Base-by-base conservation (phyloP, 1,284 basidiomycete genomes). In the Afroboletus lepidellus region DNA sequence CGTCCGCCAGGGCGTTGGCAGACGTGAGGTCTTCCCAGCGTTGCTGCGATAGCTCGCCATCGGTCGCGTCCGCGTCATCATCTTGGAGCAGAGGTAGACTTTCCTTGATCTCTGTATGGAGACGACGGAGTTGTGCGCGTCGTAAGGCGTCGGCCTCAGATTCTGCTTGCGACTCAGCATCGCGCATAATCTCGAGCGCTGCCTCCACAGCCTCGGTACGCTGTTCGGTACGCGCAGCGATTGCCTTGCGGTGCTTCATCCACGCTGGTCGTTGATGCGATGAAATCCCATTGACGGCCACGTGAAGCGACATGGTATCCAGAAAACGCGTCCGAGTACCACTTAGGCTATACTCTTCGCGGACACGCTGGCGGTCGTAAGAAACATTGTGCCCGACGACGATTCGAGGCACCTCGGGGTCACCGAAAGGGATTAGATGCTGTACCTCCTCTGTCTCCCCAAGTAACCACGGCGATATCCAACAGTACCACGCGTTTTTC, bases 321-420 rank as follows among this genome's bases (percentile, higher is more conserved):
- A 98, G 72, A 69, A 92, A 99, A 2, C 96, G 84, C 21, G 83
- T 95, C 41, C 79, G 71, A 0, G 90, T 90, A 0, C 80, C 77
- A 1, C 76, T 64, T 6, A 98, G 69, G 50, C 74, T 74, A 67
- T 99, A 98, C 68, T 99, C 97, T 58, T 98, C 92, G 21, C 74
- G 68, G 15, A 97, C 77, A 15, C 94, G 80, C 8, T 84, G 88
- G 9, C 96, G 84, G 69, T 99, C 97, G 69, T 94, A 99, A 2
- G 94, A 91, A 25, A 98, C 89, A 65, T 98, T 96, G 72, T 99
- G 97, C 2, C 96, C 95, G 13, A 99, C 83, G 29, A 97, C 76
- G 21, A 98, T 71, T 8, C 87, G 80, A 0, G 84, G 76, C 0
- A 66, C 59, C 25, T 66, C 57, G 7, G 77, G 67, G 51, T 78